phyloP scores from a whole-genome alignment of 1,139 yeast genomes.

The Debaryomyces fabryi region DNA sequence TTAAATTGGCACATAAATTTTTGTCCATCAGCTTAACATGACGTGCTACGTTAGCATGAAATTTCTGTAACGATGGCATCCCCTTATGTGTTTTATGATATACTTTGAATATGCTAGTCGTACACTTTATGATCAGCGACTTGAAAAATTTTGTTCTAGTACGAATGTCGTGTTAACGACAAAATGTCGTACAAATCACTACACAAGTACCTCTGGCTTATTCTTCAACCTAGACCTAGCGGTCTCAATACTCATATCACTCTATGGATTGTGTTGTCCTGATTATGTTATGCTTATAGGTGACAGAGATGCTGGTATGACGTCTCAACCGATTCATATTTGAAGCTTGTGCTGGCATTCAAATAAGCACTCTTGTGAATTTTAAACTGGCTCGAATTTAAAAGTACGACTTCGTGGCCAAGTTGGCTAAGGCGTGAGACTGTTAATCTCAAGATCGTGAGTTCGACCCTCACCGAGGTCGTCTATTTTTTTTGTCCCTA shows the following conservation, averaged over 20 bases:
- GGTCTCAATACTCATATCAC: not conserved
- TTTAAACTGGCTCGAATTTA: not conserved
- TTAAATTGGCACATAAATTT: conserved; percentile 48
- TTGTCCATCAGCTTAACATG: conserved; percentile 51
- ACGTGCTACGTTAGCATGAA: conserved; percentile 47
- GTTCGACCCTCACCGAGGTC: conserved; percentile 45
- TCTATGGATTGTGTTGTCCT: not conserved
- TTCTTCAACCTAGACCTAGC: too few species aligned
- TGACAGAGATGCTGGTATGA: too few species aligned
- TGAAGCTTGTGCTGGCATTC: too few species aligned
- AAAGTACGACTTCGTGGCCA: conserved; percentile 40
- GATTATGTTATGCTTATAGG: not conserved
- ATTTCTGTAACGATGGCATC: conserved; percentile 49
- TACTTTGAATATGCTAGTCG: not conserved
- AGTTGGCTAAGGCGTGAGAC: conserved; percentile 48
- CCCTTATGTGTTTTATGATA: not conserved
- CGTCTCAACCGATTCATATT: too few species aligned
- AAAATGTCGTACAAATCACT: not conserved
- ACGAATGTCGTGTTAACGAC: not conserved
- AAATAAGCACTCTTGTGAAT: not conserved
- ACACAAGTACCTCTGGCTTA: not conserved
- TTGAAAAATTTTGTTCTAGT: conserved; percentile 2
- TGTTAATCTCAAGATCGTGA: conserved; percentile 48
- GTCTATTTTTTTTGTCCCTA: conserved; percentile 17
- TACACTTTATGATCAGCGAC: not conserved